Percentiles rank a stretch among this genome's conserved stretches.
These are phyloP conservation scores for Neurospora africana DNA, from an alignment of 495 filamentous ascomycete species.

Conservation along the genomic window DNA sequence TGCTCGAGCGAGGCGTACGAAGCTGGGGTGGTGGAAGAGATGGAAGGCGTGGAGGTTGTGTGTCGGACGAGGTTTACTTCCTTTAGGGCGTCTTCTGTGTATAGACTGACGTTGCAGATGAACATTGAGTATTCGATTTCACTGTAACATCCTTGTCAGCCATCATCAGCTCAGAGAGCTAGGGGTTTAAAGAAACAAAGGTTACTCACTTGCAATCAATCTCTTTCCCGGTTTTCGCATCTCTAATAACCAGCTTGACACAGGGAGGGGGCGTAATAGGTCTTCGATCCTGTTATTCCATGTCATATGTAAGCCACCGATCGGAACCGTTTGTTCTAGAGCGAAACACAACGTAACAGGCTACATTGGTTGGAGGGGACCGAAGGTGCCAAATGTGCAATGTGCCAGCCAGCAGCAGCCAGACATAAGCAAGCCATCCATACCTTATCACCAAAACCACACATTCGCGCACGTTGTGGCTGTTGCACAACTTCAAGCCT, in stretches of 20 bases:
- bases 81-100: conserved; percentile 68
- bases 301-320: neutral
- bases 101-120: conserved; percentile 87
- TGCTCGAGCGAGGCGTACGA: conserved; percentile 24
- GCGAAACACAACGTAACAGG: neutral
- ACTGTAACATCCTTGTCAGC: conserved; percentile 17
- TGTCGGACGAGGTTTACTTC: conserved; percentile 94
- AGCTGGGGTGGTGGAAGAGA: conserved; percentile 54
- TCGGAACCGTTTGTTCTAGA: neutral
- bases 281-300: conserved; percentile 61
- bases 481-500: conserved; percentile 84
- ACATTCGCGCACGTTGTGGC: conserved; percentile 91
- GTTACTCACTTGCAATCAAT: conserved; percentile 73
- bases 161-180: neutral
- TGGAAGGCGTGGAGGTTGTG: conserved; percentile 77
- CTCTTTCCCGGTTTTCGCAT: conserved; percentile 71
- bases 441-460: conserved; percentile 97
- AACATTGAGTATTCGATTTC: conserved; percentile 76
- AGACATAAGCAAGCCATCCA: neutral
- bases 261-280: conserved; percentile 96
- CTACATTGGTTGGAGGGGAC: neutral
- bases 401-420: neutral
- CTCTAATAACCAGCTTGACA: conserved; percentile 72
- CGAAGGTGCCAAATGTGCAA: neutral
- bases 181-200: neutral